Evolutionary conservation across 768 basidiomycete species (phyloP).

Genomic region (Tylopilus sp.): DNA sequence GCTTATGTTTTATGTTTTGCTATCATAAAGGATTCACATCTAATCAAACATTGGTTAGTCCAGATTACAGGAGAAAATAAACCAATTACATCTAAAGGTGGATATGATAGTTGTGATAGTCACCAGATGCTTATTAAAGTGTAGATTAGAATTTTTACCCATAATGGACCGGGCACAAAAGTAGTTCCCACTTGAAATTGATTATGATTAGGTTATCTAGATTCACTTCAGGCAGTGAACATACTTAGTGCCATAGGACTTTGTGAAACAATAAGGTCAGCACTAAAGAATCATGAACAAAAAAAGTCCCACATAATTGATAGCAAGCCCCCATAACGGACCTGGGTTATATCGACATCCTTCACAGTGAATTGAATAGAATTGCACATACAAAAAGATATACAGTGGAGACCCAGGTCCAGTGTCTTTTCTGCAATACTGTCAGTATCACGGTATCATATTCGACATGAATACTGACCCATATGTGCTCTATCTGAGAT

Average conservation of each 20-base stretch:
- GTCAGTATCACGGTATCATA: neutral
- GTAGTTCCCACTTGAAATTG: neutral
- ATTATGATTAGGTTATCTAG: neutral
- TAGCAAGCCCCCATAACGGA: slow-evolving; percentile 7
- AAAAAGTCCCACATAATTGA: neutral
- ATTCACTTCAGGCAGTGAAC: no score
- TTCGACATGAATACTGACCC: neutral
- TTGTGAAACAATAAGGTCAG: neutral
- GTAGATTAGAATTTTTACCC: neutral
- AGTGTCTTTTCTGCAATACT: neutral
- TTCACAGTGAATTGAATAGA: neutral
- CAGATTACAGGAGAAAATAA: neutral
- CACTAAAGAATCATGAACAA: neutral
- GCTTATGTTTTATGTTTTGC: neutral
- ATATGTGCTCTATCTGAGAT: slow-evolving; percentile 6
- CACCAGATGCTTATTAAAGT: no score
- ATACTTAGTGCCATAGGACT: neutral
- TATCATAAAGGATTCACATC: neutral
- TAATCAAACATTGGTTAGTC: neutral
- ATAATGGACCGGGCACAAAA: slow-evolving; percentile 5
- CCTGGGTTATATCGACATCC: neutral
- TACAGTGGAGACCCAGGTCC: slow-evolving; percentile 6
- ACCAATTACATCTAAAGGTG: slow-evolving; percentile 3
- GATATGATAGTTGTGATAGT: no score
- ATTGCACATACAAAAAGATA: slow-evolving; percentile 2